phyloP scores from a whole-genome alignment of 108 stramenopile genomes.

The Nitzschia inconspicua region DNA sequence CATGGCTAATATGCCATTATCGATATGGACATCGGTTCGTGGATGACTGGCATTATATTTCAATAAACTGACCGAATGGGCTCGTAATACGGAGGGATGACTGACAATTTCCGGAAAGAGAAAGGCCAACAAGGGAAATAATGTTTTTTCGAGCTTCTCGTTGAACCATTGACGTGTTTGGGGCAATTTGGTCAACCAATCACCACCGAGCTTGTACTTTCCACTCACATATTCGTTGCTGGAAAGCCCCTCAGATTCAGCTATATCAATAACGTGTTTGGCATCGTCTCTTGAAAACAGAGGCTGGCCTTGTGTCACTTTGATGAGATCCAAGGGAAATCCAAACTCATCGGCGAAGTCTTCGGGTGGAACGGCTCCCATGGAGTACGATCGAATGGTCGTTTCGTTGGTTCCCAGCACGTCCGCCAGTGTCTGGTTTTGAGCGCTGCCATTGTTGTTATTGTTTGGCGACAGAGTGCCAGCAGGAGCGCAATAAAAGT shows the following conservation, averaged over 20 bases:
- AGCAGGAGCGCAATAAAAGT: conserved; percentile 46
- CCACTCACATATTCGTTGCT: conserved; percentile 38
- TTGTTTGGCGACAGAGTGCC: conserved; percentile 3
- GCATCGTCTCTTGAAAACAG: conserved; percentile 48
- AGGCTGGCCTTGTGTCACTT: conserved; percentile 40
- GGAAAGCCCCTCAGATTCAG: conserved; percentile 18
- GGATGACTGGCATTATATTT: conserved; percentile 47
- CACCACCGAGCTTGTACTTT: conserved; percentile 49
- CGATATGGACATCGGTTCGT: conserved; percentile 56
- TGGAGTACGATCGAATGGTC: conserved; percentile 43
- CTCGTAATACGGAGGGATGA: conserved; percentile 22
- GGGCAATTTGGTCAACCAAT: conserved; percentile 51
- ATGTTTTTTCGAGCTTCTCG: conserved; percentile 20
- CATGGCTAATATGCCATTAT: conserved; percentile 50
- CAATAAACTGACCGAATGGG: conserved; percentile 52
- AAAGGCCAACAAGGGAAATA: conserved; percentile 45
- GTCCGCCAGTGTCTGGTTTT: no score
- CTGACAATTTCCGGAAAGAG: conserved; percentile 40
- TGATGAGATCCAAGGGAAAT: conserved; percentile 61
- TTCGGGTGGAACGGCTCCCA: conserved; percentile 64
- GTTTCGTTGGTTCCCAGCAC: conserved; percentile 29
- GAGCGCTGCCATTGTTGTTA: background rate
- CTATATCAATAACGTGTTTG: conserved; percentile 29
- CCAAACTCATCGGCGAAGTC: conserved; percentile 59
- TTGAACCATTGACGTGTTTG: conserved; percentile 48